Conservation (phyloP, 345 rosid species). For the Streptanthus diversifolius region DNA sequence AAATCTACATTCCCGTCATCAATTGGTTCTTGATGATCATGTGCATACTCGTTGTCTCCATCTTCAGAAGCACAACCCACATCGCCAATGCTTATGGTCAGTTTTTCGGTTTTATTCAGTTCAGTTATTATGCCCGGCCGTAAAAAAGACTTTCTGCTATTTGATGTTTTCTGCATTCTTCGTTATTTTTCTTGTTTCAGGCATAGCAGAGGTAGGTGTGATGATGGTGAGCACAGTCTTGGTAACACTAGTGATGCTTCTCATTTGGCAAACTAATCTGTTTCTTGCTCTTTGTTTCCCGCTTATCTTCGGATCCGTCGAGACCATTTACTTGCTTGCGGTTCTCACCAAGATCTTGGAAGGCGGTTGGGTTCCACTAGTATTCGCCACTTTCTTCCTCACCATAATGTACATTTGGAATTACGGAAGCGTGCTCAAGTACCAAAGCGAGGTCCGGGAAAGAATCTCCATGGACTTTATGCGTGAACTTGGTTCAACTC, state of each 20-base stretch:
- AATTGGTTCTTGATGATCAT: constrained; percentile 89
- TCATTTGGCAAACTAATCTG: constrained; percentile 91
- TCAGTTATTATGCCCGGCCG: not conserved
- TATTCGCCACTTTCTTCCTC: constrained; percentile 67
- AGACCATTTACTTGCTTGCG: constrained; percentile 73
- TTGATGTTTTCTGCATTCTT: not conserved
- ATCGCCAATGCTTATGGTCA: constrained; percentile 98
- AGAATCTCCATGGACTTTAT: constrained; percentile 82
- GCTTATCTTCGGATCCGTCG: constrained; percentile 74
- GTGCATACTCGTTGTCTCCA: constrained; percentile 84
- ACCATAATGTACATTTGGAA: constrained; percentile 90
- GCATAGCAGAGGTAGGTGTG: constrained; percentile 97
- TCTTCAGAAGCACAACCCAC: constrained; percentile 80
- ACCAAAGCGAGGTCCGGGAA: constrained; percentile 85
- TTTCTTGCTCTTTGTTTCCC: constrained; percentile 76
- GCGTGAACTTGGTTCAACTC: constrained; percentile 80
- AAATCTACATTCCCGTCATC: constrained; percentile 84
- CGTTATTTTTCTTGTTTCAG: constrained; percentile 41
- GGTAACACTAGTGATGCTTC: constrained; percentile 91
- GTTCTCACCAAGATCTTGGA: constrained; percentile 69
- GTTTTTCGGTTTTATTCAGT: constrained; percentile 4
- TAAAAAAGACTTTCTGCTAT: not conserved
- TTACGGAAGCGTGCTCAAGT: constrained; percentile 90
- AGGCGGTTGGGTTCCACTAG: constrained; percentile 97
- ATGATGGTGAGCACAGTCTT: constrained; percentile 84